Evolutionary conservation across 305 asterid genomes (phyloP).

Genomic region (Plantago rigida): DNA sequence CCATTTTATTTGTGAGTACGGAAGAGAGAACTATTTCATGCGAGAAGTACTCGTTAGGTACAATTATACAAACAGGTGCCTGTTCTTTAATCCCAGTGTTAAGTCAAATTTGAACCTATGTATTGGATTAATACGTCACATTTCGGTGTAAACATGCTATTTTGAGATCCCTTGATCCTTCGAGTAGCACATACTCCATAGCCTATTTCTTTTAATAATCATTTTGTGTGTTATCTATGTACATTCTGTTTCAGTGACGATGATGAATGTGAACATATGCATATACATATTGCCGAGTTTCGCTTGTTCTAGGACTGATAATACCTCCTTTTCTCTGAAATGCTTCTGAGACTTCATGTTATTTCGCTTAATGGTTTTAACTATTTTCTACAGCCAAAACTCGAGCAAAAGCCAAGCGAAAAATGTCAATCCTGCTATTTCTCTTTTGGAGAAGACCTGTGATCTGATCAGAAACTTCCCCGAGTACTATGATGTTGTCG

Average conservation of each 20-base stretch:
- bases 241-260: constrained; percentile 4
- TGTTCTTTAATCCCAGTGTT: background rate
- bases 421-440: constrained; percentile 37
- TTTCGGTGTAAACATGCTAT: background rate
- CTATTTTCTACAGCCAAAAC: constrained; percentile 51
- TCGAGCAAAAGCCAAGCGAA: constrained; percentile 52
- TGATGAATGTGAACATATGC: constrained; percentile 15
- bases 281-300: constrained; percentile 17
- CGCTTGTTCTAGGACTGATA: constrained; percentile 12
- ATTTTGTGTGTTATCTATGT: background rate
- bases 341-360: constrained; percentile 6
- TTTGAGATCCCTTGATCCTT: background rate
- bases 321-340: constrained; percentile 9
- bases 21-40: background rate
- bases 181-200: background rate
- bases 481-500: constrained; percentile 93
- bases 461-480: constrained; percentile 88
- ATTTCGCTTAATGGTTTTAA: constrained; percentile 20
- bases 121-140: background rate
- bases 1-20: background rate
- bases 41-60: constrained; percentile 12
- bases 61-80: constrained; percentile 3
- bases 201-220: background rate
- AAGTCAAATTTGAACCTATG: background rate
- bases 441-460: constrained; percentile 88